Base-by-base conservation (phyloP, 2,329 filamentous ascomycete genomes). In the Verticillium dahliae region DNA sequence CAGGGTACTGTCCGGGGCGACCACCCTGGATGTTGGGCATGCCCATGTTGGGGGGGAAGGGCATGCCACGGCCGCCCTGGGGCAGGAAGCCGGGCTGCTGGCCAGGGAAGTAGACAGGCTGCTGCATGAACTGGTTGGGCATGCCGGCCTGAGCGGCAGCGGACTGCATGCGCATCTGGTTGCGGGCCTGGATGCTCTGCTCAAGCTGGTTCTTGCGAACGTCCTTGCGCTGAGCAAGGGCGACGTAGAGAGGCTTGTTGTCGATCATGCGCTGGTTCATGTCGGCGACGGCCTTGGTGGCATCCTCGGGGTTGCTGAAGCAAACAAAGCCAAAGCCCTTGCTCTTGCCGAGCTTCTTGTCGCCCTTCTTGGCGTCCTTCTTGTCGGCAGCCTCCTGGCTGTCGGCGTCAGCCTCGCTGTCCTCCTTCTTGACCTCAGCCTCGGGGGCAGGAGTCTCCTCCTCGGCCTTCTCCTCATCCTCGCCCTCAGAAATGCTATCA, bases 181-280 rank as follows among this genome's bases (percentile, higher is more conserved):
- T 98, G 78, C 95, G 92, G 77, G 95, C 94, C 82, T 98, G 95
- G 78, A 99, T 99, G 80, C 92, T 97, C 72, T 94, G 94, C 84
- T 99, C 95, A 70, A 99, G 91, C 84, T 98, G 95, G 82, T 88
- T 97, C 87, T 97, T 97, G 80, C 95, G 93, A 72, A 99, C 94
- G 80, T 99, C 95, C 88, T 99, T 99, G 81, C 95, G 94, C 85
- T 99, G 95, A 67, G 95, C 95, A 67, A 99, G 87, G 70, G 95
- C 95, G 72, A 99, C 95, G 75, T 99, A 99, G 64, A 99, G 85
- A 62, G 95, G 95, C 88, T 99, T 99, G 81, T 86, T 86, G 77
- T 93, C 90, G 69, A 98, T 85, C 95, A 99, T 99, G 78, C 95
- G 92, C 85, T 98, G 94, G 85, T 99, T 99, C 92, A 98, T 97